Conservation (phyloP, 768 basidiomycete species). For the Leccinum subgranulosum region DNA sequence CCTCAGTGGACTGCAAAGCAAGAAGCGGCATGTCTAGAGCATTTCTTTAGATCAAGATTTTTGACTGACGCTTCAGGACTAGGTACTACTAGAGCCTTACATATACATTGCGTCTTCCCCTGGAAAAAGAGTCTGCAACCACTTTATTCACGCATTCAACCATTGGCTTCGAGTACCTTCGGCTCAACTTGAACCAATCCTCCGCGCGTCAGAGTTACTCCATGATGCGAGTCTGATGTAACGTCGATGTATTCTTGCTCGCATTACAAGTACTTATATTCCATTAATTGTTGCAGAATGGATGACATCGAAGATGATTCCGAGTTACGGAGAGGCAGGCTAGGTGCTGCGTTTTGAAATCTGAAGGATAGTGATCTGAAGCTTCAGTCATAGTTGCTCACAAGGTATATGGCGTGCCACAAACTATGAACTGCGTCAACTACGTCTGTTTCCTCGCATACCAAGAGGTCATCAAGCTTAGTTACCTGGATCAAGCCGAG, state of each 20-base stretch:
- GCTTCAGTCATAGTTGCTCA: slow-evolving; percentile 68
- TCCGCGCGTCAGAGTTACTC: slow-evolving; percentile 83
- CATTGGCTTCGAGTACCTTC: slow-evolving; percentile 83
- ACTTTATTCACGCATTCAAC: slow-evolving; percentile 91
- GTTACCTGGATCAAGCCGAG: slow-evolving; percentile 4
- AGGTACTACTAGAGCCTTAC: slow-evolving; percentile 81
- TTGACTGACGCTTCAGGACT: background rate
- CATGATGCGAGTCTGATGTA: slow-evolving; percentile 93
- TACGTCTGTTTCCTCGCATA: slow-evolving; percentile 96
- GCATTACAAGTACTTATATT: background rate
- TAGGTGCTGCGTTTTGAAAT: slow-evolving; percentile 48
- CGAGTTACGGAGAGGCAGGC: slow-evolving; percentile 78
- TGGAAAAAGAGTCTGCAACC: slow-evolving; percentile 87
- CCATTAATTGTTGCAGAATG: slow-evolving; percentile 53
- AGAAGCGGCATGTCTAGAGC: slow-evolving; percentile 21
- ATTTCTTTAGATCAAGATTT: background rate
- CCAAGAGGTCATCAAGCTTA: slow-evolving; percentile 61
- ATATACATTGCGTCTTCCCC: slow-evolving; percentile 79
- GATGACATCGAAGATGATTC: slow-evolving; percentile 95
- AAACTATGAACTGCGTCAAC: slow-evolving; percentile 95
- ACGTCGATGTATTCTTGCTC: slow-evolving; percentile 17
- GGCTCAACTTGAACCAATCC: slow-evolving; percentile 68
- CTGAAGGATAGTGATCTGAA: background rate
- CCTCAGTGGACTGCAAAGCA: slow-evolving; percentile 14
- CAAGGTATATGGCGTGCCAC: slow-evolving; percentile 93